Percentiles rank a stretch among this genome's conserved stretches.
Conservation (phyloP, 129 eudicot species). For the Flaveria bidentis region DNA sequence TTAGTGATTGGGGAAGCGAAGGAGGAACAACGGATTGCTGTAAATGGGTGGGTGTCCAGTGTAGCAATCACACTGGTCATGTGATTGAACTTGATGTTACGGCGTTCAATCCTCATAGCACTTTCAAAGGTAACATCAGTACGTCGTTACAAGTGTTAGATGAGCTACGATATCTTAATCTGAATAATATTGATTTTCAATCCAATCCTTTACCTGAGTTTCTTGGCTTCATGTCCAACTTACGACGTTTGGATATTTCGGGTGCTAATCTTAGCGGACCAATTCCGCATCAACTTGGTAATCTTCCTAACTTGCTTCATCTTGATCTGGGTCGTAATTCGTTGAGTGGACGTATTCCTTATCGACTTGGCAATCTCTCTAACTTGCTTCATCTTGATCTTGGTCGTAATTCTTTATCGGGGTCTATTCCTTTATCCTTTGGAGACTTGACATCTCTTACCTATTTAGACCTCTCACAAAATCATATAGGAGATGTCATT, state of each 20-base stretch:
- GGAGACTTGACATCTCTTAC: constrained; percentile 22
- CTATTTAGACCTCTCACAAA: constrained; percentile 11
- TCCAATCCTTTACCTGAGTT: constrained; percentile 17
- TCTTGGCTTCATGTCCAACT: constrained; percentile 27
- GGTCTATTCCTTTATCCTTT: constrained; percentile 18
- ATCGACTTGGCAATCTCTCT: constrained; percentile 29
- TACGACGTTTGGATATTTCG: constrained; percentile 16
- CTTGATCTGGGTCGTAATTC: constrained; percentile 22
- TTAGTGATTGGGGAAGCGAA: constrained; percentile 35
- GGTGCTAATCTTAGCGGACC: constrained; percentile 7
- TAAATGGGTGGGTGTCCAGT: constrained; percentile 37
- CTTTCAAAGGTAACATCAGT: constrained; percentile 26
- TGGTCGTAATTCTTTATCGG: neutral
- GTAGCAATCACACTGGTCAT: constrained; percentile 37
- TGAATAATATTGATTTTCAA: neutral
- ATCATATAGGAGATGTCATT: constrained; percentile 15
- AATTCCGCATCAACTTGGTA: constrained; percentile 31
- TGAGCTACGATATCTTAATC: constrained; percentile 17
- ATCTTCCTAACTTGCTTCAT: constrained; percentile 28
- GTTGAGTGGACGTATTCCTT: constrained; percentile 33
- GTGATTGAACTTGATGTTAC: constrained; percentile 32
- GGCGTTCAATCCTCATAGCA: too few relatives aligned
- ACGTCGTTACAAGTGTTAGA: constrained; percentile 26
- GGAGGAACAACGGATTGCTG: constrained; percentile 40
- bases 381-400: constrained; percentile 31